Evolutionary conservation across 768 basidiomycete species (phyloP), one percentile per base, ranked within the genome.

Genomic region (Lactarius quietus): DNA sequence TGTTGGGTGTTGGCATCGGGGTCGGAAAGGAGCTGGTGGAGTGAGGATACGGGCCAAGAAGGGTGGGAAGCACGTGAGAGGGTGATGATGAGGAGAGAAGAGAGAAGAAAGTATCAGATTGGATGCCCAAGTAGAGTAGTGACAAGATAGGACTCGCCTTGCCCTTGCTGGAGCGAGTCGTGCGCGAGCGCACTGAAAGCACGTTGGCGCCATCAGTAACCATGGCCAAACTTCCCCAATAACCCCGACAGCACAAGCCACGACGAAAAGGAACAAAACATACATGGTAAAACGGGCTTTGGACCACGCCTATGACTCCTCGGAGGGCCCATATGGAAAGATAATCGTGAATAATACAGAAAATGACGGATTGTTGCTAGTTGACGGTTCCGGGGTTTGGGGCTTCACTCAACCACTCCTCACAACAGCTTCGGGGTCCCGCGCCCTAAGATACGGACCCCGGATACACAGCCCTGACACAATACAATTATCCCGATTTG

Each of bases 1-100:
- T 81, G 82, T 63, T 83, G 82, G 26, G 84, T 86, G 74, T 85
- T 89, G 70, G 84, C 79, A 45, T 80, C 80, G 60, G 89, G 86
- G 77, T 88, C 84, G 45, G 84, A 77, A 54, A 81, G 75, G 68
- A 84, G 80, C 74, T 75, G 59, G 28, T 10, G 56, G 2, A 12
- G 45, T 12, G 23, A 23, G n/a, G 12, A 48, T n/a, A 33, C 28
- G 57, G 51, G 55, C 29, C 20, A 33, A 18, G 29, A 23, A 68
- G n/a, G 5, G 65, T 33, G 28, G 61, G 67, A 55, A 62, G 53
- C 61, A 68, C 59, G 52, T 60, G 58, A 58, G 38, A 26, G 59
- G 23, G 51, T 36, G 54, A n/a, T 33, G 28, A 59, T 15, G 28
- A 39, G 14, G 57, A 41, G 62, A 39, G 51, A 59, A 29, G 29